phyloP scores from a whole-genome alignment of 2,329 filamentous ascomycete species.

The Lecanicillium sp. region DNA sequence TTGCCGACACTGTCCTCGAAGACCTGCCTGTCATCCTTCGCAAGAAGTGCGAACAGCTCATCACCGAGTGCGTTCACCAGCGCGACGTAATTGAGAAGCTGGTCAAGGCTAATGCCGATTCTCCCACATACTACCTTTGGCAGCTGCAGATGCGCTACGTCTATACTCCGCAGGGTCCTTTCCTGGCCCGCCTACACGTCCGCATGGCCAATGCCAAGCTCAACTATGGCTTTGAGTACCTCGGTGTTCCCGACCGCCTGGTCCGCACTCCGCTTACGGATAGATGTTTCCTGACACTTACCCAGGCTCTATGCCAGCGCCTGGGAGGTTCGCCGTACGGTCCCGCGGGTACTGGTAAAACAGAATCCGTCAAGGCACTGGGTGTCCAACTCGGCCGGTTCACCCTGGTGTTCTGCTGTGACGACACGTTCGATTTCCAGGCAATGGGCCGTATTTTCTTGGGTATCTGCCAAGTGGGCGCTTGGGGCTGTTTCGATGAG shows the following conservation, averaged over 20 bases:
- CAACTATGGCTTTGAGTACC: constrained; percentile 95
- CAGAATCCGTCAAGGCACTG: constrained; percentile 95
- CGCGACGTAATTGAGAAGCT: constrained; percentile 88
- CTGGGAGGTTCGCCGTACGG: constrained; percentile 96
- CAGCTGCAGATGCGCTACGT: constrained; percentile 95
- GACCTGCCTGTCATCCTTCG: constrained; percentile 80
- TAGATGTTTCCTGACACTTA: constrained; percentile 95
- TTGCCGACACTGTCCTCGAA: constrained; percentile 82
- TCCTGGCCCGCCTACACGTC: constrained; percentile 73
- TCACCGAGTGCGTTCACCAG: constrained; percentile 98
- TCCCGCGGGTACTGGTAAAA: constrained; percentile 96
- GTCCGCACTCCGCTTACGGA: constrained; percentile 96
- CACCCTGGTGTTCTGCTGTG: constrained; percentile 97
- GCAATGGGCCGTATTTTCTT: constrained; percentile 99
- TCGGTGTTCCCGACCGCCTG: constrained; percentile 91
- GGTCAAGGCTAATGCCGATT: constrained; percentile 63
- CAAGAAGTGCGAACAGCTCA: constrained; percentile 97
- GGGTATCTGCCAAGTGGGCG: constrained; percentile 96
- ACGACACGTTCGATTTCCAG: constrained; percentile 99
- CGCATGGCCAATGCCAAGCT: constrained; percentile 96
- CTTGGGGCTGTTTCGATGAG: constrained; percentile 99
- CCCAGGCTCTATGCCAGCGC: constrained; percentile 88
- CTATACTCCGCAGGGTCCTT: constrained; percentile 75
- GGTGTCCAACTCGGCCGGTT: constrained; percentile 95
- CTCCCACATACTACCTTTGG: constrained; percentile 81